Percentiles rank a stretch among this genome's conserved stretches.
These are phyloP conservation scores for Phytophthora pluvialis DNA, from an alignment of 352 stramenopile species.

Conservation along the genomic window DNA sequence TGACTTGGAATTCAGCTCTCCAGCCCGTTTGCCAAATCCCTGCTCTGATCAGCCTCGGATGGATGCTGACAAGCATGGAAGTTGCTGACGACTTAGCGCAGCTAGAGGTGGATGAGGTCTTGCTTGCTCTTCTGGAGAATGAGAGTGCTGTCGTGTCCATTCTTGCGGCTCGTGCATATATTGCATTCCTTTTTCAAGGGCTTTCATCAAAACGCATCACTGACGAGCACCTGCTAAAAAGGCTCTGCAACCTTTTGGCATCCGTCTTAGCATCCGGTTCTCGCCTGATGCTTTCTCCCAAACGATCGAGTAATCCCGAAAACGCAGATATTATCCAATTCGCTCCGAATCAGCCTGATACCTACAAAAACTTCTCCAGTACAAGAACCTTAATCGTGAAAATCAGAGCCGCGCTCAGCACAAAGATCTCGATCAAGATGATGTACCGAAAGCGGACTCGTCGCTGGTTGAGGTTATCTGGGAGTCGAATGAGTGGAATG, in stretches of 20 bases:
- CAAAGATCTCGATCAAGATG: slow-evolving; percentile 12
- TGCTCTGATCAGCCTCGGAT: slow-evolving; percentile 22
- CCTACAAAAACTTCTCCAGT: slow-evolving; percentile 9
- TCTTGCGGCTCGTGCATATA: slow-evolving; percentile 12
- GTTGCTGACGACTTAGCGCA: slow-evolving; percentile 21
- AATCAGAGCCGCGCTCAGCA: slow-evolving; percentile 1
- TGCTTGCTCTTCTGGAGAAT: slow-evolving; percentile 25
- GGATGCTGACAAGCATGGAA: slow-evolving; percentile 20
- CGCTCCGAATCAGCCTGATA: slow-evolving; percentile 6
- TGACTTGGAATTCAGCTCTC: slow-evolving; percentile 28
- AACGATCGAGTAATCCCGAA: slow-evolving; percentile 8
- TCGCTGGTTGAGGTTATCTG: slow-evolving; percentile 3
- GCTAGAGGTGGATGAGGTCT: slow-evolving; percentile 23
- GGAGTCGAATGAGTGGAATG: slow-evolving; percentile 19
- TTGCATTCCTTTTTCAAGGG: slow-evolving; percentile 18
- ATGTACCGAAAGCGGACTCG: neutral
- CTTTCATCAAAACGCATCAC: slow-evolving; percentile 11
- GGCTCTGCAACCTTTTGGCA: slow-evolving; percentile 29
- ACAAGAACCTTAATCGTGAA: slow-evolving; percentile 12
- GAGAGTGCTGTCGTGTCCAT: slow-evolving; percentile 19
- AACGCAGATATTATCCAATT: slow-evolving; percentile 25
- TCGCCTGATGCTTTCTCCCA: slow-evolving; percentile 13
- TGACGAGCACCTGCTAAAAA: slow-evolving; percentile 16
- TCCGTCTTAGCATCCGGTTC: slow-evolving; percentile 12
- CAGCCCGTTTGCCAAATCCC: slow-evolving; percentile 30